phyloP scores from a whole-genome alignment of 495 filamentous ascomycete genomes.

The Cladorrhinum samala region DNA sequence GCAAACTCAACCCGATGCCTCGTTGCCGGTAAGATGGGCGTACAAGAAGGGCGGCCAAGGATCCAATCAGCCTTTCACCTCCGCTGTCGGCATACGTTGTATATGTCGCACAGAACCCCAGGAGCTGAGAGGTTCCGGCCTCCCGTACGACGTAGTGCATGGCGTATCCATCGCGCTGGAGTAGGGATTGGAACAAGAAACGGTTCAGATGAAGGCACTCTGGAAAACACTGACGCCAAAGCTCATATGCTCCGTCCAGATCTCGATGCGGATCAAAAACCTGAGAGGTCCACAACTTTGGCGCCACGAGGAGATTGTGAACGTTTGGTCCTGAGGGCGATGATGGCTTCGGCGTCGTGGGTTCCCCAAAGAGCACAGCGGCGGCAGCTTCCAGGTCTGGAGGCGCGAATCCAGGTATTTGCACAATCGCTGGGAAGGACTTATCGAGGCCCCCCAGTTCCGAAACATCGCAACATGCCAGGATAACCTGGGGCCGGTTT shows the following conservation, averaged over 20 bases:
- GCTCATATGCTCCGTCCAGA: constrained; percentile 34
- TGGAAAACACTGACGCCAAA: constrained; percentile 47
- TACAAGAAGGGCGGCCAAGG: constrained; percentile 54
- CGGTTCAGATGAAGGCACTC: constrained; percentile 38
- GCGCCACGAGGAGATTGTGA: constrained; percentile 35
- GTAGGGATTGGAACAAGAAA: constrained; percentile 43
- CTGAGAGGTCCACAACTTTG: constrained; percentile 42
- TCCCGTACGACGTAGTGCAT: constrained; percentile 58
- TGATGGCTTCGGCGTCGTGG: constrained; percentile 6
- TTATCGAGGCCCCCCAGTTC: constrained; percentile 30
- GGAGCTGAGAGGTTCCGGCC: constrained; percentile 39
- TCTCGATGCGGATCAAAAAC: constrained; percentile 41
- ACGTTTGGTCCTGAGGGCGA: constrained; percentile 14
- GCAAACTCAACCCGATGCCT: constrained; percentile 52
- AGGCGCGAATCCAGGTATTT: constrained; percentile 42
- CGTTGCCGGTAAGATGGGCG: constrained; percentile 44
- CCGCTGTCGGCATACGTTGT: constrained; percentile 48
- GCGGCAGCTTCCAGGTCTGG: constrained; percentile 50
- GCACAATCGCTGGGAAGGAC: constrained; percentile 43
- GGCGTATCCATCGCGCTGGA: constrained; percentile 55
- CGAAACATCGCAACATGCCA: constrained; percentile 40
- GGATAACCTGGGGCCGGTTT: constrained; percentile 43
- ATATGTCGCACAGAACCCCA: constrained; percentile 58
- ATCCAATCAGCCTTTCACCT: constrained; percentile 50
- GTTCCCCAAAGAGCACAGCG: constrained; percentile 44